Evolutionary conservation across 2,329 filamentous ascomycete genomes (phyloP).

Genomic region (Aspergillus unguis): DNA sequence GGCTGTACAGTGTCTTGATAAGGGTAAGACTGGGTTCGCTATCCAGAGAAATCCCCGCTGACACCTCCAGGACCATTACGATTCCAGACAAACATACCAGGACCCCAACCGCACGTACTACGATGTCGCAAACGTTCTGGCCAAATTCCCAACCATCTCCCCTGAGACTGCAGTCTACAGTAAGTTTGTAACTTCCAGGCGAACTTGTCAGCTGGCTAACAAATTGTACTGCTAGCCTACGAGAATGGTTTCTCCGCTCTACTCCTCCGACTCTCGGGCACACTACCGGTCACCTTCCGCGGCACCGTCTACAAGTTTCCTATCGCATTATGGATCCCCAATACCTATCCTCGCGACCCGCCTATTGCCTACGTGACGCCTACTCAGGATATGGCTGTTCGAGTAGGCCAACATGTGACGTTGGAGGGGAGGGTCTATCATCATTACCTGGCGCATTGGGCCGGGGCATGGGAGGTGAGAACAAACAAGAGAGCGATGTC

Average conservation of each 20-base stretch:
- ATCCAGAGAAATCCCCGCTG: conserved; percentile 6
- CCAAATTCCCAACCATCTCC: conserved; percentile 73
- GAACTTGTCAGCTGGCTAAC: not conserved
- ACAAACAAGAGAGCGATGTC: not conserved
- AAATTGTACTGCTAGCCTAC: conserved; percentile 59
- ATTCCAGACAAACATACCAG: conserved; percentile 72
- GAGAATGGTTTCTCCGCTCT: conserved; percentile 83
- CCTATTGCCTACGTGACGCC: conserved; percentile 88
- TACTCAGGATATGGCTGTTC: conserved; percentile 80
- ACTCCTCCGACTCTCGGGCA: conserved; percentile 80
- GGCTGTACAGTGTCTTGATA: conserved; percentile 88
- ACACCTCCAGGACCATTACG: conserved; percentile 34
- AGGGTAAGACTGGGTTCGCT: conserved; percentile 51
- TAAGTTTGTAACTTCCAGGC: conserved; percentile 45
- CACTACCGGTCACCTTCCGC: conserved; percentile 85
- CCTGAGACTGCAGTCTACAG: conserved; percentile 95
- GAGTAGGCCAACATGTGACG: conserved; percentile 92
- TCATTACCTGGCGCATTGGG: conserved; percentile 89
- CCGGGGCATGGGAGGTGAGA: conserved; percentile 84
- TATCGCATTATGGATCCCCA: conserved; percentile 87
- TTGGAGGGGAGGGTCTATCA: conserved; percentile 92
- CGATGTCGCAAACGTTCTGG: conserved; percentile 79
- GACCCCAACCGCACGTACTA: conserved; percentile 91
- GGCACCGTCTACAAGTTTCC: conserved; percentile 89
- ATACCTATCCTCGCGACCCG: conserved; percentile 79